These are phyloP conservation scores for Groenewaldozyma tartarivorans DNA, from an alignment of 805 yeast genomes.

Conservation along the genomic window DNA sequence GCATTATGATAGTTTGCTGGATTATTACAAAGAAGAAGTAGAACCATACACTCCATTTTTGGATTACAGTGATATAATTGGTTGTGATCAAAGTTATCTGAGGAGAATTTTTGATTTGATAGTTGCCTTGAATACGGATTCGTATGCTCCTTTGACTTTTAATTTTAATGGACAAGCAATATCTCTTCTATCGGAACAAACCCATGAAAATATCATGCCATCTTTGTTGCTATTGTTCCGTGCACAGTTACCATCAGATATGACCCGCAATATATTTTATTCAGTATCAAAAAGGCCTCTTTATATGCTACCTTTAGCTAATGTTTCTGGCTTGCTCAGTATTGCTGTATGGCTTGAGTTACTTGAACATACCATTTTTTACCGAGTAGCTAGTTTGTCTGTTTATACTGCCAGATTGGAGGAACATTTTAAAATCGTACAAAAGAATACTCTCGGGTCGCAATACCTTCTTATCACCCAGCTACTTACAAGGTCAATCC, in stretches of 20 bases:
- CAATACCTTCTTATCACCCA: slow-evolving; percentile 3
- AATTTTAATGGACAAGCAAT: neutral
- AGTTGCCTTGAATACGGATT: neutral
- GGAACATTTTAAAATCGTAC: neutral
- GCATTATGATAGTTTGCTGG: neutral
- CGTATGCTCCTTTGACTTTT: neutral
- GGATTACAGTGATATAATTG: neutral
- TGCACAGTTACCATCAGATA: neutral
- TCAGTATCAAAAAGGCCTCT: neutral
- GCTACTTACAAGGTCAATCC: neutral
- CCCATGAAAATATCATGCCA: too few relatives aligned
- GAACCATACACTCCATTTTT: neutral
- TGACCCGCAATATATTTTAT: neutral
- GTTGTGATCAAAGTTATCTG: neutral
- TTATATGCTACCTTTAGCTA: too few relatives aligned
- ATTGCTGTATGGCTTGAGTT: neutral
- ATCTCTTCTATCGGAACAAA: neutral
- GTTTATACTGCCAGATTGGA: neutral
- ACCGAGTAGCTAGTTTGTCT: neutral
- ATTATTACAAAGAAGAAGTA: neutral
- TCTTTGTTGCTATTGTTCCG: too few relatives aligned
- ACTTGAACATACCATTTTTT: neutral
- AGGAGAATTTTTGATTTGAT: neutral
- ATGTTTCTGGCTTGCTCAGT: neutral
- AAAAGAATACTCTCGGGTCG: slow-evolving; percentile 1